Base-by-base conservation (phyloP, 306 rosid species). In the Mimosa pudica region DNA sequence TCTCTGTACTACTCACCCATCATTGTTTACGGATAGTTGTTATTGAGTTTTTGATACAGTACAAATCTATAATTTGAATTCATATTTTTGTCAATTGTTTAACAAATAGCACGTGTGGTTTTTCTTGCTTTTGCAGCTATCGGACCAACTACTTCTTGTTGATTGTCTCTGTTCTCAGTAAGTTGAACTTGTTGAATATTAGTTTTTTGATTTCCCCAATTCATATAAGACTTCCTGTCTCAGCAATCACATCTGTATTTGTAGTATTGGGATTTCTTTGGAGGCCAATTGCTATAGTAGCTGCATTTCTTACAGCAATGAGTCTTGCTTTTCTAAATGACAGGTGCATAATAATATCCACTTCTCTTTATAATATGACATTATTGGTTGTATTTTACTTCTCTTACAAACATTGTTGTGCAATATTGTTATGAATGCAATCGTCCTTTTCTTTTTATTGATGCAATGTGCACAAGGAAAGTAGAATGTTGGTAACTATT, bases 81-180 rank as follows among this genome's bases (percentile, higher is more conserved):
- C 48, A 7, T 11, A 14, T 17, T 58, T 70, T 44, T 46, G 1
- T 52, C 6, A 10, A 30, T 32, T 42, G 1, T 55, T 16, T 44
- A 10, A 55, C 44, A 45, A 69, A 44, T 78, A 68, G 61, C n/a
- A 5, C 14, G 7, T n/a, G 7, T 55, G 82, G 24, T 85, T 79
- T 16, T 72, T 74, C 35, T 65, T 82, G 74, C 61, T 32, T 82
- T 76, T 87, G 91, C 93, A 95, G 99, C 86, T 93, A 95, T 74
- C 83, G 98, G 77, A 95, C 98, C 82, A 95, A 93, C 89, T 95
- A 95, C 85, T 95, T 95, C 92, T 79, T 93, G 70, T 78, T 93
- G 98, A 85, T 93, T 81, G 87, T 89, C 63, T 78, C 87, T 80
- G 79, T 95, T 83, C 99, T 95, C 66, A 90, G 99, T 95, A 86